Evolutionary conservation across 108 stramenopile genomes (phyloP), one percentile per base, ranked within the genome.

Genomic region (Nitzschia sp.): DNA sequence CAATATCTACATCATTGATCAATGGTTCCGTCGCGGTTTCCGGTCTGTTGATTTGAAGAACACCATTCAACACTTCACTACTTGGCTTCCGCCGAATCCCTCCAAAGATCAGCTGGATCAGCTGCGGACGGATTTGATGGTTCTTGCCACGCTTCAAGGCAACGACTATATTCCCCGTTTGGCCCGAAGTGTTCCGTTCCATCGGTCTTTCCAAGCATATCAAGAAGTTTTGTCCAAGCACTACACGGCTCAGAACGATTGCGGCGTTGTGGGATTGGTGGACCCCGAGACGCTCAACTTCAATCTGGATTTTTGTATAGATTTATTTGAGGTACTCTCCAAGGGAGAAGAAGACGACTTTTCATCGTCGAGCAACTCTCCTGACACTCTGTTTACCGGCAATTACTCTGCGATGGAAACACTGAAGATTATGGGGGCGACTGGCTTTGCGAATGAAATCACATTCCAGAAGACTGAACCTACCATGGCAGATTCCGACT

Each of bases 101-200:
- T 41, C 68, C 26, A 63, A 51, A n/a, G 56, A 57, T 2, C 69
- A 70, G 29, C 44, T 87, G 3, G 22, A 84, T 55, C 67, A 76
- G 57, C 74, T 86, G 22, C 78, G 93, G 41, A 80, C 78, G 9
- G 95, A 96, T 68, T 43, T 89, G 25, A 84, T 89, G 7, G 53
- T 95, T 3, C 67, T 95, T 9, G 56, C 94, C 22, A 87, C 95
- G 42, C 43, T 96, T 53, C 91, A 89, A 78, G 95, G 95, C 7
- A 96, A 96, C 57, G 95, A 96, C 62, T 96, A 95, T 60, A 70
- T 96, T 8, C 91, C 92, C 21, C 87, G 85, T 51, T 63, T 75
- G 10, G 65, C 81, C 57, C 89, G 87, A 38, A 76, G 60, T 40
- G 58, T 62, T 10, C 80, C 80, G 2, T 89, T 89, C 85, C 85